Base-by-base conservation (phyloP, 495 filamentous ascomycete species). In the Tuber magnatum region DNA sequence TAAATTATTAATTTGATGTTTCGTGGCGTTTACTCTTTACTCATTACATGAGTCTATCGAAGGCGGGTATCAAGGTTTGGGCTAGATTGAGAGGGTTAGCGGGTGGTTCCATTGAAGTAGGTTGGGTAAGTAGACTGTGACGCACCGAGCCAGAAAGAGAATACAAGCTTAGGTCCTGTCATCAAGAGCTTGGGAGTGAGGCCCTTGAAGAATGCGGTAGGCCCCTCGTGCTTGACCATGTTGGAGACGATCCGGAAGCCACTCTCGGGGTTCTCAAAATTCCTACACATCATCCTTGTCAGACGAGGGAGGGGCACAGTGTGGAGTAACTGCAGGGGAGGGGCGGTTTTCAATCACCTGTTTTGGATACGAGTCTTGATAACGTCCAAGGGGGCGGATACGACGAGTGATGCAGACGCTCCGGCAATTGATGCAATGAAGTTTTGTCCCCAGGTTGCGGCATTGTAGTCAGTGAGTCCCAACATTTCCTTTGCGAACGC, bases 281-380 rank as follows among this genome's bases (percentile, higher is more conserved):
- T 98, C 83, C 92, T 79, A 32, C 28, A 73, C 22, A 18, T 41
- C 38, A 71, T 28, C 43, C 35, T 16, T 20, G 12, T 16, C 40
- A 39, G 51, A 10, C 3, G n/a, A 22, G 43, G 40, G 12, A n/a
- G 22, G 2, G 68, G 18, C 44, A 16, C 42, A n/a, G n/a, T 32
- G 28, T 35, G 56, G 51, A 12, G n/a, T 5, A 32, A 61, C 32
- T 28, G n/a, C 51, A 61, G n/a, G 51, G 2, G 51, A 65, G 28
- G 28, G 56, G 5, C 14, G 56, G 28, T 16, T 18, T 32, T 35
- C 35, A 65, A 35, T 69, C 70, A 79, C 77, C 75, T 89, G 86
- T 98, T 99, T 87, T 99, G 95, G 83, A 99, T 98, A 82, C 95
- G 89, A 73, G 95, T 99, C 88, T 99, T 99, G 88, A 99, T 96